Evolutionary conservation across 805 yeast genomes (phyloP).

Genomic region (Wickerhamomyces canadensis): DNA sequence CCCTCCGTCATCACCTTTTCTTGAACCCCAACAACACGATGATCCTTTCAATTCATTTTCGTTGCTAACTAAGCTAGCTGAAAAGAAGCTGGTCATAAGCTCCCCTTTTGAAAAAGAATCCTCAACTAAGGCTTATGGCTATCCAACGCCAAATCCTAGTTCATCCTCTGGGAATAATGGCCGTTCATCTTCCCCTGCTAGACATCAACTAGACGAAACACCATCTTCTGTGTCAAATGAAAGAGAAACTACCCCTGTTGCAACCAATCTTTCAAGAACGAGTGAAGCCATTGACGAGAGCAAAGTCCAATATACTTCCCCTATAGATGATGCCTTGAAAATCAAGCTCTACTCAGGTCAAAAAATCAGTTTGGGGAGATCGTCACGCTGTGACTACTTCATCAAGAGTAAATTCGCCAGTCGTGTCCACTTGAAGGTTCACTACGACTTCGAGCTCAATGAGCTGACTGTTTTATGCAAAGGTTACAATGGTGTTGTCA

Average conservation of each 20-base stretch:
- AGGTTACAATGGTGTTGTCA: constrained; percentile 77
- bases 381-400: constrained; percentile 48
- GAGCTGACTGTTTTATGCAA: constrained; percentile 56
- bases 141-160: constrained; percentile 75
- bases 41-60: constrained; percentile 10
- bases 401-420: constrained; percentile 54
- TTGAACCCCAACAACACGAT: constrained; percentile 16
- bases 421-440: constrained; percentile 55
- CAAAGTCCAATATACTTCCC: constrained; percentile 1
- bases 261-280: neutral
- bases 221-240: too few species aligned
- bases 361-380: constrained; percentile 40
- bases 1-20: constrained; percentile 36
- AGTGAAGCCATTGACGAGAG: neutral
- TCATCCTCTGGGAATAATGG: constrained; percentile 36
- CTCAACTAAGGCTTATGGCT: constrained; percentile 27
- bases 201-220: constrained; percentile 7
- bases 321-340: constrained; percentile 9
- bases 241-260: constrained; percentile 1
- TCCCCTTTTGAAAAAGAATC: constrained; percentile 15
- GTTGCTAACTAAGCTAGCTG: neutral
- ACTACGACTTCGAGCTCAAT: constrained; percentile 35
- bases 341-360: constrained; percentile 17
- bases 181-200: constrained; percentile 31
- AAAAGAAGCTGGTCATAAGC: constrained; percentile 16